A percentile compares a stretch with the other conserved stretches of the same genome.
Conservation (phyloP, 2,329 filamentous ascomycete species). For the Botrytis fragariae region DNA sequence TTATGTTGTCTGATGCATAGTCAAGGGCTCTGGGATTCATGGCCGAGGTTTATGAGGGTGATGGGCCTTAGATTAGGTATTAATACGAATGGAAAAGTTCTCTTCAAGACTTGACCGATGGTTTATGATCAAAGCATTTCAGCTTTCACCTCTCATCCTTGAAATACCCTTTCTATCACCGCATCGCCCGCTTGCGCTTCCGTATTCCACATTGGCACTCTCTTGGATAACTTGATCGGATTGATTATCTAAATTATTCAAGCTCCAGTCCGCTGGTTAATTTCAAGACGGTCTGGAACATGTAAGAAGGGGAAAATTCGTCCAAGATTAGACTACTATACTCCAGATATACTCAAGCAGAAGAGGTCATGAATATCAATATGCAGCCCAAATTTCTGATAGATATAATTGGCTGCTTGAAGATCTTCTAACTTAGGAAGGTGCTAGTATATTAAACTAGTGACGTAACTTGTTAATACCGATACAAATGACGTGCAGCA, state of each 20-base stretch:
- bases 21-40: background rate
- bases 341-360: background rate
- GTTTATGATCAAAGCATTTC: background rate
- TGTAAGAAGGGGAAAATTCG: no score
- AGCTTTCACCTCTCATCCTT: background rate
- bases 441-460: no score
- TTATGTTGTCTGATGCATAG: background rate
- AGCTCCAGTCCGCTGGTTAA: no score
- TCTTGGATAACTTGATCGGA: no score
- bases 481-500: background rate
- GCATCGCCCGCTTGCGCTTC: no score
- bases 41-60: background rate
- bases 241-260: no score
- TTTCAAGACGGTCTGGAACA: no score
- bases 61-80: background rate
- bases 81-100: background rate
- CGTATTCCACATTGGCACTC: no score
- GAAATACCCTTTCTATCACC: background rate
- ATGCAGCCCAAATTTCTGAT: background rate
- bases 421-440: background rate
- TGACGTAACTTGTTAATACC: no score
- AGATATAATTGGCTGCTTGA: rapidly evolving
- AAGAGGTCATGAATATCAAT: background rate
- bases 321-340: background rate
- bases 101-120: background rate